Evolutionary conservation across 306 rosid species (phyloP).

Genomic region (Fragaria ananassa): DNA sequence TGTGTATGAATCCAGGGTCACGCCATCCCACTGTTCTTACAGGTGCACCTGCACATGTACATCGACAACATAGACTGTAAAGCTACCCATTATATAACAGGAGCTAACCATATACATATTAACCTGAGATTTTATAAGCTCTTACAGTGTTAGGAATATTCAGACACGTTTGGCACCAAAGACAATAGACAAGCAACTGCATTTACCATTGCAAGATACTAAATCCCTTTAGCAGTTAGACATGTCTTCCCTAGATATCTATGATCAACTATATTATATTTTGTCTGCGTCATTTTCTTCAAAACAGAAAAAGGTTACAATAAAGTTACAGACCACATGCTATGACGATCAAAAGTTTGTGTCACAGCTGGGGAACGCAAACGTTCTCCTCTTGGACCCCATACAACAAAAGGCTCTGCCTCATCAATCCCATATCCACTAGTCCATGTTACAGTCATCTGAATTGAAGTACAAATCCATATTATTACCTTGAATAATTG

Average conservation of each 20-base stretch:
- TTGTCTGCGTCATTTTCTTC: background rate
- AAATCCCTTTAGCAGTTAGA: background rate
- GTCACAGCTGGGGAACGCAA: slow-evolving; percentile 63
- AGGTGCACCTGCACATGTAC: slow-evolving; percentile 60
- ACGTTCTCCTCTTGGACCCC: slow-evolving; percentile 48
- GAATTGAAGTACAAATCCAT: slow-evolving; percentile 11
- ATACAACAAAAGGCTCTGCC: slow-evolving; percentile 78
- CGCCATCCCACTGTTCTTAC: slow-evolving; percentile 96
- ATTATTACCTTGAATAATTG: slow-evolving; percentile 12
- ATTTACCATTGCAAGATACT: background rate
- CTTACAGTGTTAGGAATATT: background rate
- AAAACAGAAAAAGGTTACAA: background rate
- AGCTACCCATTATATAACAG: background rate
- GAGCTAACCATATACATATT: background rate
- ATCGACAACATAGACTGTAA: slow-evolving; percentile 1
- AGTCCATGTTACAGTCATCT: slow-evolving; percentile 90
- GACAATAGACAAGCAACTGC: background rate
- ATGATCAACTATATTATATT: background rate
- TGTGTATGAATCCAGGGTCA: slow-evolving; percentile 82
- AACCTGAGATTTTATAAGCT: background rate
- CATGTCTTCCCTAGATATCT: background rate
- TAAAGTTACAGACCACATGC: slow-evolving; percentile 49
- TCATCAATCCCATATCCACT: slow-evolving; percentile 68
- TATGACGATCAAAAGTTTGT: slow-evolving; percentile 62
- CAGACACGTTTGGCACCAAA: background rate